Evolutionary conservation across 2,329 filamentous ascomycete genomes (phyloP).

Genomic region (Diaporthe citri): DNA sequence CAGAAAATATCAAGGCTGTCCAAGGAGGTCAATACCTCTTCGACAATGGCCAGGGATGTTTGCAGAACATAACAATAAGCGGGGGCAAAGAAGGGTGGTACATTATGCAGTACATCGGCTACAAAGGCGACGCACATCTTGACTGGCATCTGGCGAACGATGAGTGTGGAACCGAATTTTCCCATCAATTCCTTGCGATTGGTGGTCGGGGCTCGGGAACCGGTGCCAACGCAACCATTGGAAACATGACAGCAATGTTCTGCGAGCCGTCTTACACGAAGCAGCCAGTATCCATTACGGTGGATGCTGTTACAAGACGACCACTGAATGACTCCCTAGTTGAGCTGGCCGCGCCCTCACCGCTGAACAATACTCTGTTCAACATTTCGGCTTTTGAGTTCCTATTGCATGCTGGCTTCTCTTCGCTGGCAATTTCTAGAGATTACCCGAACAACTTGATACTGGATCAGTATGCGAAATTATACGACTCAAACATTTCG

Average conservation of each 20-base stretch:
- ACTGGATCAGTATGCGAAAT: constrained; percentile 45
- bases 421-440: neutral
- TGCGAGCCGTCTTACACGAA: constrained; percentile 60
- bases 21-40: constrained; percentile 45
- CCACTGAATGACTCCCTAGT: constrained; percentile 40
- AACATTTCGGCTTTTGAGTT: constrained; percentile 52
- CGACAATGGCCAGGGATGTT: constrained; percentile 55
- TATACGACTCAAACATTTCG: constrained; percentile 36
- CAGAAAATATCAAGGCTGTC: constrained; percentile 14
- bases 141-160: constrained; percentile 50
- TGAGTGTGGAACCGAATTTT: constrained; percentile 48
- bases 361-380: constrained; percentile 46
- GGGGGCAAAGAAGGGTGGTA: constrained; percentile 42
- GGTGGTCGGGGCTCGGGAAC: constrained; percentile 38
- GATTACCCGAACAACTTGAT: constrained; percentile 46
- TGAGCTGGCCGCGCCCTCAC: constrained; percentile 22
- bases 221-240: neutral
- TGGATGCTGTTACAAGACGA: constrained; percentile 43
- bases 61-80: constrained; percentile 42
- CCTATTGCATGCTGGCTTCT: constrained; percentile 48
- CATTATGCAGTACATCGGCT: constrained; percentile 58
- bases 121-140: constrained; percentile 49
- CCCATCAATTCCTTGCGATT: constrained; percentile 55
- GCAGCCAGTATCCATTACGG: constrained; percentile 57
- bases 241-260: constrained; percentile 53